A percentile compares a stretch with the other conserved stretches of the same genome.
These are phyloP conservation scores for Gentiana macrophylla DNA, from an alignment of 257 asterid genomes.

Conservation along the genomic window DNA sequence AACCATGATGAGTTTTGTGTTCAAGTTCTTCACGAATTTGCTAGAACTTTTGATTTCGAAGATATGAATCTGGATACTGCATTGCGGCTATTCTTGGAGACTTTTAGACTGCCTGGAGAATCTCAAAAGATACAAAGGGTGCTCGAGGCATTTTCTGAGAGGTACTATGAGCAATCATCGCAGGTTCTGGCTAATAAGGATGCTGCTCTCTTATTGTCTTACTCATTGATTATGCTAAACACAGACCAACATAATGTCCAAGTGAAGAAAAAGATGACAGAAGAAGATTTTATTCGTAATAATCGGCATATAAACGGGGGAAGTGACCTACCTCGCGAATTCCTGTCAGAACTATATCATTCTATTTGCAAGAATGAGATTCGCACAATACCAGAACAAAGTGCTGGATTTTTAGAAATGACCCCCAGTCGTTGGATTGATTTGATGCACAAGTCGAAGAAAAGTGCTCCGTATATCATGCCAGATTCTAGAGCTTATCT, in stretches of 20 bases:
- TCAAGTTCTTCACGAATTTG: slow-evolving; percentile 95
- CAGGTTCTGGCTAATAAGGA: slow-evolving; percentile 82
- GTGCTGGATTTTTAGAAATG: slow-evolving; percentile 89
- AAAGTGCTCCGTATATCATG: slow-evolving; percentile 61
- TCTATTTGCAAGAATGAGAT: slow-evolving; percentile 93
- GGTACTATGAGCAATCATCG: slow-evolving; percentile 90
- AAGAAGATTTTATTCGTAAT: slow-evolving; percentile 90
- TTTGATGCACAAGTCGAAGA: slow-evolving; percentile 78
- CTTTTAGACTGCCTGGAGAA: slow-evolving; percentile 94
- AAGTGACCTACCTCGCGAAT: slow-evolving; percentile 85
- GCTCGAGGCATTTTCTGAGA: slow-evolving; percentile 94
- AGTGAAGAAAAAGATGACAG: slow-evolving; percentile 96
- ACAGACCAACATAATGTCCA: slow-evolving; percentile 92
- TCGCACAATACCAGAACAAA: slow-evolving; percentile 90
- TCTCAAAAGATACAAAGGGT: slow-evolving; percentile 98
- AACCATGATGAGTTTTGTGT: slow-evolving; percentile 96
- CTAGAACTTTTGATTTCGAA: slow-evolving; percentile 87
- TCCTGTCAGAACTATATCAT: slow-evolving; percentile 68
- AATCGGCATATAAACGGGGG: slow-evolving; percentile 93
- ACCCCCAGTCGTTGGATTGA: slow-evolving; percentile 95
- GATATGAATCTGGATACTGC: slow-evolving; percentile 96
- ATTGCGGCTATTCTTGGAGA: slow-evolving; percentile 79
- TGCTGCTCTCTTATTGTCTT: slow-evolving; percentile 85
- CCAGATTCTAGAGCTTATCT: slow-evolving; percentile 81
- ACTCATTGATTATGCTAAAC: slow-evolving; percentile 87